Evolutionary conservation across 495 filamentous ascomycete species (phyloP).

Genomic region (Aspergillus hancockii): DNA sequence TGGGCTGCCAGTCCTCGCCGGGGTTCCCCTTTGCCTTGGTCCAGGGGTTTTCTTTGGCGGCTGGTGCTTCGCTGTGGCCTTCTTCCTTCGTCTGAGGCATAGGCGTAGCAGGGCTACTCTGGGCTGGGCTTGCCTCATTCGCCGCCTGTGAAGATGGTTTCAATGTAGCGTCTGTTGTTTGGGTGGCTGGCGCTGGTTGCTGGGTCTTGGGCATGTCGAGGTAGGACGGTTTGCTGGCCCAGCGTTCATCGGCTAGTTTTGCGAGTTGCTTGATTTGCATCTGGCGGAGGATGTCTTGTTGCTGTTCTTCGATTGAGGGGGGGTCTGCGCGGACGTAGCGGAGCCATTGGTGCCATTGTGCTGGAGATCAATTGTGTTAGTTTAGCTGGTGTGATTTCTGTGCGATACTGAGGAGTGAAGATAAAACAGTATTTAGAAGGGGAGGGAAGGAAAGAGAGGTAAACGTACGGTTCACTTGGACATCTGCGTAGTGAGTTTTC

Average conservation of each 20-base stretch:
- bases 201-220: constrained; percentile 57
- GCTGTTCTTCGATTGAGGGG: constrained; percentile 75
- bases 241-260: constrained; percentile 77
- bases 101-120: constrained; percentile 17
- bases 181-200: constrained; percentile 42
- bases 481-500: constrained; percentile 64
- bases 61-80: constrained; percentile 21
- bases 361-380: constrained; percentile 41
- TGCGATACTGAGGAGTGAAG: not conserved
- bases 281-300: constrained; percentile 66
- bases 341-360: constrained; percentile 97
- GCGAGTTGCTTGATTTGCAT: constrained; percentile 71
- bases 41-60: constrained; percentile 60
- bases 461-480: constrained; percentile 58
- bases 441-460: not conserved
- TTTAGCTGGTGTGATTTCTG: not conserved
- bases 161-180: constrained; percentile 33
- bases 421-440: not conserved
- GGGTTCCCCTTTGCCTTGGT: constrained; percentile 53
- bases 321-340: constrained; percentile 73
- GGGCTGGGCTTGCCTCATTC: not conserved
- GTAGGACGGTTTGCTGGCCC: constrained; percentile 73
- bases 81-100: constrained; percentile 10
- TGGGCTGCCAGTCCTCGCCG: constrained; percentile 76
- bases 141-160: constrained; percentile 23